Evolutionary conservation across 129 eudicot species (phyloP).

Genomic region (Centaurea solstitialis): DNA sequence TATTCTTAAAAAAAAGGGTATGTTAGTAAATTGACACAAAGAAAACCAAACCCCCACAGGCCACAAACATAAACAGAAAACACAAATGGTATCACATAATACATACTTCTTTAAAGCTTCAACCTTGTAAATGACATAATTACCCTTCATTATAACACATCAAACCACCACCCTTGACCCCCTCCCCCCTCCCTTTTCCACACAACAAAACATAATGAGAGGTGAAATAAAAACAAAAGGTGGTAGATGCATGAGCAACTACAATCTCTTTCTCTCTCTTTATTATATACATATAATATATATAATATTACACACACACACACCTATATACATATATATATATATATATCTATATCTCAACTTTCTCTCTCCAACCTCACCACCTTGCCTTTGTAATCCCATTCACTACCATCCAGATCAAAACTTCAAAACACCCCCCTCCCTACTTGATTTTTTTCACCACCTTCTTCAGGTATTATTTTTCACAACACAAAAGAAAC

Average conservation of each 20-base stretch:
- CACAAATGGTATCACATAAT: background rate
- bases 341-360: constrained; percentile 29
- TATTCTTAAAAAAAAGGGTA: background rate
- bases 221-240: constrained; percentile 48
- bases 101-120: background rate
- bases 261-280: constrained; percentile 6
- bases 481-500: background rate
- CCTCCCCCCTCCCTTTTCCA: constrained; percentile 8
- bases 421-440: constrained; percentile 3
- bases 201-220: constrained; percentile 32
- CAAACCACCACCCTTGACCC: constrained; percentile 38
- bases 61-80: background rate
- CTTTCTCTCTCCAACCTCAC: constrained; percentile 53
- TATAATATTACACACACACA: background rate
- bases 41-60: background rate
- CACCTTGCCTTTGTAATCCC: constrained; percentile 53
- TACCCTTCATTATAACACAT: constrained; percentile 12
- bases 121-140: background rate
- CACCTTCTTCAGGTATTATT: constrained; percentile 42
- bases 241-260: constrained; percentile 51
- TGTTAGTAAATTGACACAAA: background rate
- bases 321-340: constrained; percentile 3
- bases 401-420: constrained; percentile 44
- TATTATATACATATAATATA: background rate
- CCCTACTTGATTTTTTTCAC: constrained; percentile 19